Evolutionary conservation across 768 basidiomycete genomes (phyloP).

Genomic region (Xerocomellus chrysenteron): DNA sequence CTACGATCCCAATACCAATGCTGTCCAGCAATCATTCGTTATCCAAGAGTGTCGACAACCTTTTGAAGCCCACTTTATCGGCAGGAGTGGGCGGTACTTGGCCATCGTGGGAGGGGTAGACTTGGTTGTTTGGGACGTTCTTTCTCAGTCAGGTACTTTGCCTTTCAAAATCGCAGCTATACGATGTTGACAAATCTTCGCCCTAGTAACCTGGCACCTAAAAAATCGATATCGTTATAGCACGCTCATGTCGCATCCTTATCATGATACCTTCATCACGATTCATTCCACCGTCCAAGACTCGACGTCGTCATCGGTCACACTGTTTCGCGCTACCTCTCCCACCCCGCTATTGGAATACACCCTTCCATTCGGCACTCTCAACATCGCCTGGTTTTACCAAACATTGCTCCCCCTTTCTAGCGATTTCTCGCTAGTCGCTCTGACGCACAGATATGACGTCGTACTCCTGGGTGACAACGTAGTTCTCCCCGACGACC

Average conservation of each 20-base stretch:
- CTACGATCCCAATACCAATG: slow-evolving; percentile 67
- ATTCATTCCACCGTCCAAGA: slow-evolving; percentile 41
- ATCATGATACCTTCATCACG: slow-evolving; percentile 58
- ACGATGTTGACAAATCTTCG: neutral
- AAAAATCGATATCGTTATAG: slow-evolving; percentile 38
- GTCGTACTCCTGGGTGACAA: slow-evolving; percentile 70
- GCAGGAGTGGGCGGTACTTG: slow-evolving; percentile 68
- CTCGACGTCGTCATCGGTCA: slow-evolving; percentile 38
- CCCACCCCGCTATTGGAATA: slow-evolving; percentile 43
- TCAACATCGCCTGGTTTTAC: slow-evolving; percentile 43
- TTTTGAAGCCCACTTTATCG: slow-evolving; percentile 61
- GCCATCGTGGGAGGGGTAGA: slow-evolving; percentile 48
- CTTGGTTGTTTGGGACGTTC: slow-evolving; percentile 71
- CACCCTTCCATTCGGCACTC: slow-evolving; percentile 63
- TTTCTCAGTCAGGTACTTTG: slow-evolving; percentile 54
- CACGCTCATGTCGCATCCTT: slow-evolving; percentile 53
- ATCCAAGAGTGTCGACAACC: slow-evolving; percentile 51
- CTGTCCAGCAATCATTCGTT: slow-evolving; percentile 58
- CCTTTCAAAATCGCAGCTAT: neutral
- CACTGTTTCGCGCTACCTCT: slow-evolving; percentile 49
- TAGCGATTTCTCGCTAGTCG: slow-evolving; percentile 56
- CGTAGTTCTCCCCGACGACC: slow-evolving; percentile 39
- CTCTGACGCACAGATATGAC: slow-evolving; percentile 65
- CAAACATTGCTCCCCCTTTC: slow-evolving; percentile 33
- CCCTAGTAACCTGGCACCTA: slow-evolving; percentile 61